Conservation (phyloP, 805 yeast genomes). For the Blastobotrys attinorum region DNA sequence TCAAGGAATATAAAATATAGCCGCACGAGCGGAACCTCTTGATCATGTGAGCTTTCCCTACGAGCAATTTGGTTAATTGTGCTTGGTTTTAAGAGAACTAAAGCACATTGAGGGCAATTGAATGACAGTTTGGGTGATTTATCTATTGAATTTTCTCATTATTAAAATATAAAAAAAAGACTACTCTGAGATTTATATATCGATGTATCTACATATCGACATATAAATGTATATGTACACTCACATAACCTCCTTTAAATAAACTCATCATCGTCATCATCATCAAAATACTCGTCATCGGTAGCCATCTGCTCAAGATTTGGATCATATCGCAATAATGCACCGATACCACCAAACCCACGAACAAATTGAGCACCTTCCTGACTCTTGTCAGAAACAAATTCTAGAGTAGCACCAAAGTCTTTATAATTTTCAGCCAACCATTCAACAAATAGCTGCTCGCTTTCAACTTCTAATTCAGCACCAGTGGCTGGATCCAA, state of each 20-base stretch:
- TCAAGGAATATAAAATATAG: too few relatives aligned
- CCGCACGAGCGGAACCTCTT: too few relatives aligned
- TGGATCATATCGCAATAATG: conserved; percentile 88
- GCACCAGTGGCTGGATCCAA: conserved; percentile 79
- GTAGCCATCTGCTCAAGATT: conserved; percentile 93
- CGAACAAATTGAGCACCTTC: conserved; percentile 98
- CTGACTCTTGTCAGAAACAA: conserved; percentile 90
- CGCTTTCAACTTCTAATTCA: conserved; percentile 85
- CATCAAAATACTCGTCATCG: conserved; percentile 83
- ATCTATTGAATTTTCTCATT: too few relatives aligned
- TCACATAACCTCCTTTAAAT: conserved; percentile 1
- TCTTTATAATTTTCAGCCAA: conserved; percentile 91
- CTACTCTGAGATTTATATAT: too few relatives aligned
- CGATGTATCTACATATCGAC: too few relatives aligned
- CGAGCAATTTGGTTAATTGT: too few relatives aligned
- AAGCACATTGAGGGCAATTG: too few relatives aligned
- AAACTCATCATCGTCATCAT: conserved; percentile 31
- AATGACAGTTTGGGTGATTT: too few relatives aligned
- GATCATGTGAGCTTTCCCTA: too few relatives aligned
- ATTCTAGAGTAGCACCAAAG: conserved; percentile 93
- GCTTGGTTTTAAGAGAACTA: too few relatives aligned
- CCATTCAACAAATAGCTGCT: conserved; percentile 90
- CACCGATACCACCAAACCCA: conserved; percentile 99
- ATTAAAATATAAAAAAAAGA: too few relatives aligned
- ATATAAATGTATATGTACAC: too few relatives aligned